Evolutionary conservation across 1,139 yeast genomes (phyloP), one percentile per base, ranked within the genome.

Genomic region (Geotrichum candidum): DNA sequence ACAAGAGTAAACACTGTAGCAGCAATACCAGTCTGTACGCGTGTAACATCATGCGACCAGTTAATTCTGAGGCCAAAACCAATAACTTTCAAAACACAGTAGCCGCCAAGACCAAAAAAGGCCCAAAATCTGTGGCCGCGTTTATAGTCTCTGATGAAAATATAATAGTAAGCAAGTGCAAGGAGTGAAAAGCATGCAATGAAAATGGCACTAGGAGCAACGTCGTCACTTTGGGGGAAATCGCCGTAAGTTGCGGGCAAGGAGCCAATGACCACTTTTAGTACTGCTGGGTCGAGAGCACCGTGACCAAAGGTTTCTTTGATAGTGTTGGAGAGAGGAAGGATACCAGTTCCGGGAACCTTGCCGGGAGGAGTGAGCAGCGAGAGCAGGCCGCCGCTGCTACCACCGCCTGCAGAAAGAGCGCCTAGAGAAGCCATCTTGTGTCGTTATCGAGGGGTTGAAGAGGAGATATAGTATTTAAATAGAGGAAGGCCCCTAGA

Each of bases 91-190:
- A 84, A 68, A 2, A 80, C 62, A 54, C 84, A 79, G 69, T 85
- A 85, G 58, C 82, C 70, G 2, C 80, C 79, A 76, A 88, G 82
- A 0, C 82, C 85, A 18, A 85, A 67, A 1, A 86, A 80, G 38
- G 85, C 72, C 75, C 80, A 82, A 73, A 88, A 88, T 65, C 80
- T 76, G 72, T 88, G 96, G 3, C 90, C 89, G 65, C 90, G 76
- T 3, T 76, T 67, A 63, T 68, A 73, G 73, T 88, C 85, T 57
- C 80, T 74, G n/a, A 71, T 35, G 66, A 85, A 87, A 6, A 88
- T 74, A 22, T 70, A 68, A 2, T 80, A 66, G 70, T 86, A 88
- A 1, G 80, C 77, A 2, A 84, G 31, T 2, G 77, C 74, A 25
- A 87, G 67, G 2, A 87, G 65, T 2, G 77, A 74, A 65, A 85